Conservation (phyloP, 2,329 filamentous ascomycete species). For the Amauroascus niger region DNA sequence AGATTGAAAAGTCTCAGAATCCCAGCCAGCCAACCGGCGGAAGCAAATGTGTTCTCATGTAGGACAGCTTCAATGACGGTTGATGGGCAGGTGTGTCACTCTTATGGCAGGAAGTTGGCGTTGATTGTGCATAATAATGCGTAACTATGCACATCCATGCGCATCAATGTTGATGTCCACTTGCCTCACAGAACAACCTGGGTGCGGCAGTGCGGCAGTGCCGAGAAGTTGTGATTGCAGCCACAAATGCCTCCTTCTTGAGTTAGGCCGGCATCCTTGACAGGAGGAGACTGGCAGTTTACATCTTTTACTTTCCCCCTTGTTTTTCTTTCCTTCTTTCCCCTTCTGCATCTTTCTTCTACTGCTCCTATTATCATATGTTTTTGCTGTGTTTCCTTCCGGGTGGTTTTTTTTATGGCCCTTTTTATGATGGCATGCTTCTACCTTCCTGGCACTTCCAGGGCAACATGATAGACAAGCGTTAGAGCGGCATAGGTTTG, state of each 20-base stretch:
- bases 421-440: conserved; percentile 7
- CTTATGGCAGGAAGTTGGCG: not conserved
- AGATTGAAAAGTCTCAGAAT: conserved; percentile 92
- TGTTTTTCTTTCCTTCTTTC: conserved; percentile 2
- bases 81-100: conserved; percentile 5
- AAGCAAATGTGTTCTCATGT: conserved; percentile 83
- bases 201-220: conserved; percentile 7
- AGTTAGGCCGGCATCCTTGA: not conserved
- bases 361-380: conserved; percentile 6
- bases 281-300: not conserved
- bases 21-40: conserved; percentile 72
- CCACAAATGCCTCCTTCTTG: not conserved
- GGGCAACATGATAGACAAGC: conserved; percentile 15
- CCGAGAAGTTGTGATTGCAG: not conserved
- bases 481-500: conserved; percentile 14
- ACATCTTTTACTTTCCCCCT: not conserved
- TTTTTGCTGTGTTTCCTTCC: not conserved
- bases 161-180: no score
- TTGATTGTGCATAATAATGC: not conserved
- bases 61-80: conserved; percentile 7
- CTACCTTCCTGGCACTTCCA: conserved; percentile 10
- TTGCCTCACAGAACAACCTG: no score
- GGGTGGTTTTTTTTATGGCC: conserved; percentile 7
- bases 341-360: no score
- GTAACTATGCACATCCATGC: conserved; percentile 4